These are phyloP conservation scores for Sarocladiaceae sp. DNA, from an alignment of 2,329 filamentous ascomycete species.

Conservation along the genomic window DNA sequence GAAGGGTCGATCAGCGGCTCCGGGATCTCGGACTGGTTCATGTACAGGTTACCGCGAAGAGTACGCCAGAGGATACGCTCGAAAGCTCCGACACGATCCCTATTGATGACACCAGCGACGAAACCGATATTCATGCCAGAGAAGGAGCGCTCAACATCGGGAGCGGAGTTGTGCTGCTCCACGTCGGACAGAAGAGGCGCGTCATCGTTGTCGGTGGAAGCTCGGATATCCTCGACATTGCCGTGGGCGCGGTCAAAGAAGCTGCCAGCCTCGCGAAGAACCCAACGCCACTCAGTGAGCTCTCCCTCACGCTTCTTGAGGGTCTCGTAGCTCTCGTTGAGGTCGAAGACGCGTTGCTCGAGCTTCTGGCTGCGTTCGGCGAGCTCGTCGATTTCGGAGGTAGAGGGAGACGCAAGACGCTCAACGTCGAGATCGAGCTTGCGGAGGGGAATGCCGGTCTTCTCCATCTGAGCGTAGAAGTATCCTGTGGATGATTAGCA, in stretches of 20 bases:
- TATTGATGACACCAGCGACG: constrained; percentile 89
- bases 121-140: constrained; percentile 99
- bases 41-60: constrained; percentile 95
- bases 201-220: constrained; percentile 85
- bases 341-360: constrained; percentile 82
- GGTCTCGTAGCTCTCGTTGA: constrained; percentile 98
- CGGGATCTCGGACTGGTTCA: constrained; percentile 99
- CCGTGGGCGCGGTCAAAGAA: constrained; percentile 97
- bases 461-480: constrained; percentile 95
- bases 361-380: constrained; percentile 88
- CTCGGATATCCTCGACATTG: constrained; percentile 93
- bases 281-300: constrained; percentile 97
- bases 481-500: constrained; percentile 59
- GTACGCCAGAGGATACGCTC: constrained; percentile 98
- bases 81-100: constrained; percentile 90
- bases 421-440: constrained; percentile 90
- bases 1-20: constrained; percentile 88
- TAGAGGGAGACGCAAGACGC: constrained; percentile 80
- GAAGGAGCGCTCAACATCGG: constrained; percentile 79
- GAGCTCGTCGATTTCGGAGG: constrained; percentile 94
- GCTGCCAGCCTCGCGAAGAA: constrained; percentile 88
- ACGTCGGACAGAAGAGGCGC: constrained; percentile 90
- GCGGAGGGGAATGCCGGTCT: constrained; percentile 77
- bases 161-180: constrained; percentile 68
- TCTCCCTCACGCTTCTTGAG: constrained; percentile 97